A percentile compares a stretch with the other conserved stretches of the same genome.
phyloP scores from a whole-genome alignment of 805 yeast species.

The Vanderwaltozyma yarrowii region DNA sequence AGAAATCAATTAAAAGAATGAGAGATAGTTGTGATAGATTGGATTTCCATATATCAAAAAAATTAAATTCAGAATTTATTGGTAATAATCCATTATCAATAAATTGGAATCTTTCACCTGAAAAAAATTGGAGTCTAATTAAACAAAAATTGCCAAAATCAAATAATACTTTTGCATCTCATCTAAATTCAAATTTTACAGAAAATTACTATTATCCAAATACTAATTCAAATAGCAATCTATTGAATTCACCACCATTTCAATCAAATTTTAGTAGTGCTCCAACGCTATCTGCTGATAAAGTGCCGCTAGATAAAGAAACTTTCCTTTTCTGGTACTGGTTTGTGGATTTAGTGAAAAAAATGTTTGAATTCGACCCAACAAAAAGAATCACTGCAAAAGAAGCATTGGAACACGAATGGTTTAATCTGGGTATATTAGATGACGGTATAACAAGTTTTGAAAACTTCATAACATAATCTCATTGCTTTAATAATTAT shows the following conservation, averaged over 20 bases:
- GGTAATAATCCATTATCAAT: slow-evolving; percentile 20
- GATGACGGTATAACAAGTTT: slow-evolving; percentile 40
- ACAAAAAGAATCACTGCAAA: slow-evolving; percentile 59
- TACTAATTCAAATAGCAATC: background rate
- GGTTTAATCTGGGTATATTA: slow-evolving; percentile 57
- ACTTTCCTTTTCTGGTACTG: slow-evolving; percentile 76
- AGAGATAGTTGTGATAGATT: slow-evolving; percentile 23
- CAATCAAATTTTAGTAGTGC: background rate
- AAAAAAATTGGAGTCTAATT: slow-evolving; percentile 23
- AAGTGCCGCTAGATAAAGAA: slow-evolving; percentile 34
- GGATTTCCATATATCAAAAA: slow-evolving; percentile 22
- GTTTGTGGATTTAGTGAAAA: slow-evolving; percentile 59
- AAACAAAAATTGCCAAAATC: slow-evolving; percentile 9
- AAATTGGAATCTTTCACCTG: slow-evolving; percentile 24
- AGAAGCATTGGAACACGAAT: slow-evolving; percentile 71
- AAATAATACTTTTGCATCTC: background rate
- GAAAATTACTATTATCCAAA: background rate
- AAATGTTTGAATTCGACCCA: slow-evolving; percentile 65
- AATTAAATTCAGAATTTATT: slow-evolving; percentile 20
- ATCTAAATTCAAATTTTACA: background rate
- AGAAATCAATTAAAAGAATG: slow-evolving; percentile 24
- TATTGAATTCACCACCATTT: background rate
- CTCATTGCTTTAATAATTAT: no score
- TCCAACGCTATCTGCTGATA: background rate
- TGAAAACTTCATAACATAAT: slow-evolving; percentile 7